A percentile compares a stretch with the other conserved stretches of the same genome.
Conservation (phyloP, 176 grass and related monocot species). For the Oryza officinalis region DNA sequence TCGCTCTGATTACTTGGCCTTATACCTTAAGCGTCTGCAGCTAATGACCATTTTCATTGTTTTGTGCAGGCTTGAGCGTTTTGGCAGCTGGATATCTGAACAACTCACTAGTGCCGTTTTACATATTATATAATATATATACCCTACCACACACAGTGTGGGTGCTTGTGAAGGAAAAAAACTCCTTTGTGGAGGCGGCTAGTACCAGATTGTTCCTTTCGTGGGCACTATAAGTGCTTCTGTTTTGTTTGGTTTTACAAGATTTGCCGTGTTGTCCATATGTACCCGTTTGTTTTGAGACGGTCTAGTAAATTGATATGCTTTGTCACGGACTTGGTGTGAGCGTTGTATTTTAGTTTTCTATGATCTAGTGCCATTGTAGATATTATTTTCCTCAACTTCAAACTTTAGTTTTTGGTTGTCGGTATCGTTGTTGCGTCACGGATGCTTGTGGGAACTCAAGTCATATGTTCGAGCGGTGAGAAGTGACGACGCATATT, state of each 20-base stretch:
- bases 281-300: neutral
- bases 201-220: conserved; percentile 30
- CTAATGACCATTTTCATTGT: conserved; percentile 17
- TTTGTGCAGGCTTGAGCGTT: conserved; percentile 42
- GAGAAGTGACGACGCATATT: neutral
- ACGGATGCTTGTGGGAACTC: neutral
- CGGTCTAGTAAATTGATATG: neutral
- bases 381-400: neutral
- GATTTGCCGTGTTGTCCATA: conserved; percentile 2
- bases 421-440: neutral
- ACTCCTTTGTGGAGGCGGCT: conserved; percentile 25
- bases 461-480: neutral
- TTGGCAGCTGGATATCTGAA: neutral
- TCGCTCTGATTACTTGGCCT: neutral
- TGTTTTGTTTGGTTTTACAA: conserved; percentile 21
- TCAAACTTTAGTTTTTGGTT: neutral
- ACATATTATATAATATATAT: conserved; percentile 33
- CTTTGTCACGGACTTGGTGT: neutral
- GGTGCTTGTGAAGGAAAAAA: conserved; percentile 27
- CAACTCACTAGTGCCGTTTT: conserved; percentile 29
- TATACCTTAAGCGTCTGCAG: neutral
- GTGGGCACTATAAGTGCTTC: neutral
- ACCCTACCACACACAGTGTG: conserved; percentile 35
- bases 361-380: neutral
- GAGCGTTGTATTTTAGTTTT: neutral